Evolutionary conservation across 1,284 basidiomycete species (phyloP), one percentile per base, ranked within the genome.

Genomic region (Pyrrhoderma lamaoense): DNA sequence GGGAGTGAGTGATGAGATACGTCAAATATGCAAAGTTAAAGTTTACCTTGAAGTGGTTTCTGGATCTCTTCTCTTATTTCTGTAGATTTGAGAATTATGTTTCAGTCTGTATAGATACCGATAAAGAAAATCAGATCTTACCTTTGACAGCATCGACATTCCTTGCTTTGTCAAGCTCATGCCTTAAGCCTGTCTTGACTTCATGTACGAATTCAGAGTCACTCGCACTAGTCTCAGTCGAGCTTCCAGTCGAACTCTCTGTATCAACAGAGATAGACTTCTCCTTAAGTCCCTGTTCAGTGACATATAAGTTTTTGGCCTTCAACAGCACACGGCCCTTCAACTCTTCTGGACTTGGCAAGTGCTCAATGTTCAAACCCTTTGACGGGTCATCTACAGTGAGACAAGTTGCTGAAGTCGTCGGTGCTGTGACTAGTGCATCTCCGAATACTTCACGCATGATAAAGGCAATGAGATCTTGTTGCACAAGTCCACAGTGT

Each of bases 281-380:
- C 52, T 70, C 67, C 43, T 61, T 66, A 3, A 71, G 57, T 9
- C 67, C 63, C 18, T 67, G 67, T 47, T 72, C 67, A 18, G 63
- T 59, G 23, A 72, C 61, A 64, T 27, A 51, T 27, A 51, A 3
- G 36, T 18, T 48, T 9, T 11, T 61, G 63, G 45, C 87, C 76
- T 99, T 99, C 59, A 99, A 70, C 47, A 99, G 62, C 36, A 99
- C 79, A 57, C 80, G 80, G 9, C 84, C 82, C 63, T 80, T 86
- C 47, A 99, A 73, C 31, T 88, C 79, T 55, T 93, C 85, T 0
- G 96, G 96, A 62, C 90, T 95, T 0, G 95, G 96, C 38, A 98
- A 63, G 23, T 62, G 62, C 0, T 74, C 71, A 19, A 86, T 68
- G 52, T 69, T 68, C 4, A 70, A 71, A 23, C 73, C 66, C 31